These are phyloP conservation scores for Aspergillus phoenicis DNA, from an alignment of 2,329 filamentous ascomycete species.

Conservation along the genomic window DNA sequence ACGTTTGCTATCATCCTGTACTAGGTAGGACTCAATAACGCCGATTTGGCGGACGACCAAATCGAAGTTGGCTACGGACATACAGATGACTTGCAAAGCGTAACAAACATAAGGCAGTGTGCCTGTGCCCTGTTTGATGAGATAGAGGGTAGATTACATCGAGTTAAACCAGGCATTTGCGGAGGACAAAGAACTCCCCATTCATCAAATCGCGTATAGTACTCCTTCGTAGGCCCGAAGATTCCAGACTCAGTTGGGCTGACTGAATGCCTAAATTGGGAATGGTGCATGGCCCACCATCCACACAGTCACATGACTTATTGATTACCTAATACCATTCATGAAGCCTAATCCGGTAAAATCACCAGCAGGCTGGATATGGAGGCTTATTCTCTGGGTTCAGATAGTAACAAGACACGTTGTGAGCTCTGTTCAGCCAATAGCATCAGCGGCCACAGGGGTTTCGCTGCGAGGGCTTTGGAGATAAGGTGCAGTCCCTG, in stretches of 20 bases:
- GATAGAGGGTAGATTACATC: not conserved
- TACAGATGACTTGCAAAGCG: not conserved
- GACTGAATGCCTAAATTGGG: not conserved
- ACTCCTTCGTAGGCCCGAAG: not conserved
- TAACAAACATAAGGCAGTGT: not conserved
- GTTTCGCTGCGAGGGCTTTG: not conserved
- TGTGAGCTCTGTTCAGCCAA: not conserved
- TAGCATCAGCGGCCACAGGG: not conserved
- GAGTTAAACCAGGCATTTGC: not conserved
- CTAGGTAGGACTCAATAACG: too few species aligned
- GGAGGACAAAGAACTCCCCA: not conserved
- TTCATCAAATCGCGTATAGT: not conserved
- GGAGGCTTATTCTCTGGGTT: not conserved
- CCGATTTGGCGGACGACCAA: too few species aligned
- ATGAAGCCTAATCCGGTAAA: slow-evolving; percentile 6
- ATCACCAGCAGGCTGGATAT: slow-evolving; percentile 1
- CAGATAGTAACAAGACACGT: not conserved
- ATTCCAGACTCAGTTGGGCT: not conserved
- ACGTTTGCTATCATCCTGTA: too few species aligned
- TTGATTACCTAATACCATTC: not conserved
- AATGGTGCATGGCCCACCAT: not conserved
- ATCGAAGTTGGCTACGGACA: too few species aligned
- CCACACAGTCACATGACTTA: not conserved
- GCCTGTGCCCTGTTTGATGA: not conserved
- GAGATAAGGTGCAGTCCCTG: not conserved